A percentile compares a stretch with the other conserved stretches of the same genome.
phyloP scores from a whole-genome alignment of 2,329 filamentous ascomycete genomes.

The Scleromitrula shiraiana region DNA sequence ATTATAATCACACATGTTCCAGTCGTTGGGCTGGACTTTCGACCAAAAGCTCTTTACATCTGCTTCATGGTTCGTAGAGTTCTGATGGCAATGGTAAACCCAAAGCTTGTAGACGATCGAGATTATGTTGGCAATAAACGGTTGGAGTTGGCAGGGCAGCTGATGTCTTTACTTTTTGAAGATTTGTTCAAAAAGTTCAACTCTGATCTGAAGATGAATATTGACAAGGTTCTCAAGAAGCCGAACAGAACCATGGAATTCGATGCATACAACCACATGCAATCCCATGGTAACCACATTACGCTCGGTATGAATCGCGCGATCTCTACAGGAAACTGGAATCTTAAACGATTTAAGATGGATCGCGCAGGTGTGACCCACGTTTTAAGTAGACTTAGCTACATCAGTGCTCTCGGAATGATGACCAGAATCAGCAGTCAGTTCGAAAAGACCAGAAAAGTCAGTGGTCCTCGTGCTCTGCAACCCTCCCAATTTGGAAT shows the following conservation, averaged over 20 bases:
- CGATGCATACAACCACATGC: constrained; percentile 78
- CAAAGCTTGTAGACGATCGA: constrained; percentile 84
- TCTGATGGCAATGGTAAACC: constrained; percentile 85
- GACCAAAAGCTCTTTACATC: constrained; percentile 93
- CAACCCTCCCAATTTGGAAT: constrained; percentile 98
- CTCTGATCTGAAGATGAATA: constrained; percentile 78
- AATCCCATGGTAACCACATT: constrained; percentile 77
- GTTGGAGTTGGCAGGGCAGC: constrained; percentile 86
- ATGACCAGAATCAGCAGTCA: constrained; percentile 98
- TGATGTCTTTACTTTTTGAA: constrained; percentile 89
- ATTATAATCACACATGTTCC: constrained; percentile 93
- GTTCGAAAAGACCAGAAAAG: constrained; percentile 97
- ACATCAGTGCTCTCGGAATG: constrained; percentile 96
- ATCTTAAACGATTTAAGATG: constrained; percentile 96
- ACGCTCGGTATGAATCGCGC: constrained; percentile 90
- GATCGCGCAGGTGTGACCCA: constrained; percentile 95
- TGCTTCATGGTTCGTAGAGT: constrained; percentile 97
- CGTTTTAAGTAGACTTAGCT: constrained; percentile 88
- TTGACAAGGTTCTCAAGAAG: constrained; percentile 94
- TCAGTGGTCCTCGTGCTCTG: constrained; percentile 87
- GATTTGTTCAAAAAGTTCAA: constrained; percentile 97
- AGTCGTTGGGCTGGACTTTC: constrained; percentile 84
- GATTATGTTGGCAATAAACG: constrained; percentile 99
- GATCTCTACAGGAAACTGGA: constrained; percentile 98
- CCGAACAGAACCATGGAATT: constrained; percentile 82